phyloP scores from a whole-genome alignment of 129 eudicot genomes.

The sunflower (Helianthus annuus) region HanXRQr2.0-SUNRISE NC_035448.2:187477945-187478444 shows the following conservation, averaged over 20 bases:
- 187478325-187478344: neutral
- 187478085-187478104: no score
- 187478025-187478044: constrained; percentile 24
- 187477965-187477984: constrained; percentile 28
- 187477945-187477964: neutral
- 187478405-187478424: no score
- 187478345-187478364: no score
- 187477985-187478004: constrained; percentile 4
- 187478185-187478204: constrained; percentile 7
- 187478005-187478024: constrained; percentile 13
- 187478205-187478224: neutral
- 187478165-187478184: constrained; percentile 21
- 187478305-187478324: constrained; percentile 32
- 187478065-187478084: neutral
- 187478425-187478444: no score
- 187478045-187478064: constrained; percentile 6
- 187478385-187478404: no score
- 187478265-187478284: constrained; percentile 16
- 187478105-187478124: neutral
- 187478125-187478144: neutral
- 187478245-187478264: constrained; percentile 21
- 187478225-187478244: neutral
- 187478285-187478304: constrained; percentile 18
- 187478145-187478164: neutral
- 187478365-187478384: no score